Evolutionary conservation across 306 rosid genomes (phyloP).

Genomic region (Hippophae rhamnoides): DNA sequence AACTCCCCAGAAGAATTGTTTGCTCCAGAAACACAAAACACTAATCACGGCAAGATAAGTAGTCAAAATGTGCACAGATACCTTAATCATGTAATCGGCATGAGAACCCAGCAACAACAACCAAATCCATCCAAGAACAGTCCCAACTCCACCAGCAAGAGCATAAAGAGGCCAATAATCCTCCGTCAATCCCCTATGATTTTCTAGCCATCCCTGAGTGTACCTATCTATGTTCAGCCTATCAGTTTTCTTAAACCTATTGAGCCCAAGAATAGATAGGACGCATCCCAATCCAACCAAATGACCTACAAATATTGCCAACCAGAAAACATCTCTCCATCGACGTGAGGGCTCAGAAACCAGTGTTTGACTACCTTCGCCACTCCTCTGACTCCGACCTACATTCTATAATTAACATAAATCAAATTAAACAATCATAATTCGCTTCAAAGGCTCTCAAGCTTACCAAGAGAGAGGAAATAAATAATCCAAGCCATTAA

Average conservation of each 20-base stretch:
- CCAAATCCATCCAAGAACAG: slow-evolving; percentile 79
- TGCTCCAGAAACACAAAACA: slow-evolving; percentile 86
- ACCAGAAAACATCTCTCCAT: slow-evolving; percentile 92
- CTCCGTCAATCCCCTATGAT: slow-evolving; percentile 60
- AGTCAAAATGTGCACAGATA: slow-evolving; percentile 85
- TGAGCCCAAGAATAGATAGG: slow-evolving; percentile 61
- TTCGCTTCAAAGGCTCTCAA: slow-evolving; percentile 3
- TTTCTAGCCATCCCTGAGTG: slow-evolving; percentile 42
- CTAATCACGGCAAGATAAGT: slow-evolving; percentile 90
- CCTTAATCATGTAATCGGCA: slow-evolving; percentile 71
- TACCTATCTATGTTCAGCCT: slow-evolving; percentile 77
- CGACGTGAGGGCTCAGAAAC: slow-evolving; percentile 49
- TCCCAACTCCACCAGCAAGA: slow-evolving; percentile 73
- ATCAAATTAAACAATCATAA: neutral
- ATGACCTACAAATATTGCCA: slow-evolving; percentile 56
- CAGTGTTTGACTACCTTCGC: slow-evolving; percentile 36
- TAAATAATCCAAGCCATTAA: neutral
- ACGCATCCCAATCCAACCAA: slow-evolving; percentile 55
- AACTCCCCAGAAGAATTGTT: slow-evolving; percentile 86
- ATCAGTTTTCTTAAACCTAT: slow-evolving; percentile 63
- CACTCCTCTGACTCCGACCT: slow-evolving; percentile 34
- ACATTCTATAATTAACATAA: slow-evolving; percentile 25
- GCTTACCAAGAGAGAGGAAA: neutral
- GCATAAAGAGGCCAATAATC: slow-evolving; percentile 84
- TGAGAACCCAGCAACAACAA: slow-evolving; percentile 64